Conservation (phyloP, 139 green algal species). For the Haematococcus lacustris region DNA sequence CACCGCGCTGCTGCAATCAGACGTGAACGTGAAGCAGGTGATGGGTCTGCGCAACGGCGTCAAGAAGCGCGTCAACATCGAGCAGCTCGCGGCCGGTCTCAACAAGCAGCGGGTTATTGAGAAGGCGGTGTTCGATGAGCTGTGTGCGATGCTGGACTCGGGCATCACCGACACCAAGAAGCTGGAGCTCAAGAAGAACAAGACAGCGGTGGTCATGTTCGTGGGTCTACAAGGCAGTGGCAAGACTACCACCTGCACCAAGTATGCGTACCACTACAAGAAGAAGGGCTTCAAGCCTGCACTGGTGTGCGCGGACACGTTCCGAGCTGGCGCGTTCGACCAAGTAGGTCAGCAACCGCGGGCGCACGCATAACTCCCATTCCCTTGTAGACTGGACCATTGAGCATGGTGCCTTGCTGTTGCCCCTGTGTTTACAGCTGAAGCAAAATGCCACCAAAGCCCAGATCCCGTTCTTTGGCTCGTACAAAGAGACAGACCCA, state of each 20-base stretch:
- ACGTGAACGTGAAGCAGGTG: slow-evolving; percentile 86
- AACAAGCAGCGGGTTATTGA: slow-evolving; percentile 93
- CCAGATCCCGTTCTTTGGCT: slow-evolving; percentile 80
- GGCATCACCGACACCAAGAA: slow-evolving; percentile 49
- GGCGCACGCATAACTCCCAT: no score
- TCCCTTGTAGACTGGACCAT: no score
- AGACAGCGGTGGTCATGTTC: slow-evolving; percentile 92
- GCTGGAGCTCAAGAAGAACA: slow-evolving; percentile 76
- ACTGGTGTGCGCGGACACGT: slow-evolving; percentile 97
- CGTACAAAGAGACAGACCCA: slow-evolving; percentile 94
- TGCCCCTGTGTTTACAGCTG: slow-evolving; percentile 83
- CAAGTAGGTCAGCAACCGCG: no score
- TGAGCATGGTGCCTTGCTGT: no score
- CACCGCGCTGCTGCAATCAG: slow-evolving; percentile 79
- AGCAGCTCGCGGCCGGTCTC: slow-evolving; percentile 77
- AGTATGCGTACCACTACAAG: slow-evolving; percentile 94
- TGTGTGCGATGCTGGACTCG: slow-evolving; percentile 75
- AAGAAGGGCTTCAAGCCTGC: slow-evolving; percentile 95
- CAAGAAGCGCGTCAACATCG: slow-evolving; percentile 84
- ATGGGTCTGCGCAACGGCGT: slow-evolving; percentile 75
- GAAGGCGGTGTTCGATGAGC: slow-evolving; percentile 90
- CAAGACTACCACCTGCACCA: slow-evolving; percentile 98
- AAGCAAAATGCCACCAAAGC: slow-evolving; percentile 99
- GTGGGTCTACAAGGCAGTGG: slow-evolving; percentile 85
- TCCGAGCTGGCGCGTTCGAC: slow-evolving; percentile 89